Evolutionary conservation across 139 green algal genomes (phyloP).

Genomic region (Cymbomonas tetramitiformis): DNA sequence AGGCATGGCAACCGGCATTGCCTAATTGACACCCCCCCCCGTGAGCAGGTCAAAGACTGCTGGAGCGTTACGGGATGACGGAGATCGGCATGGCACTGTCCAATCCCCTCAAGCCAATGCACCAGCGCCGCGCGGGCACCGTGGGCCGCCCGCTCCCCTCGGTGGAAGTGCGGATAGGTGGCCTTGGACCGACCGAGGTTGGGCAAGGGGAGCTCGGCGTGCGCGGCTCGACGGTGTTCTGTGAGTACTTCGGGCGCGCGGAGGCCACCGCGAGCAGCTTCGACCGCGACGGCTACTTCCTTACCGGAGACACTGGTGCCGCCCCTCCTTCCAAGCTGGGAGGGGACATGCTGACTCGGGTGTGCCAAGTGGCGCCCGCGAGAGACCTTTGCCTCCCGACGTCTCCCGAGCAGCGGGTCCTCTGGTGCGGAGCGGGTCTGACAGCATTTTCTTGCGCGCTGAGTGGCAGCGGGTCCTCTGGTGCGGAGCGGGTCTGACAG

Average conservation of each 20-base stretch:
- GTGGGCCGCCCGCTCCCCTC: conserved; percentile 69
- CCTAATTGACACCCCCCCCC: no score
- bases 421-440: no score
- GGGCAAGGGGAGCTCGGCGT: conserved; percentile 51
- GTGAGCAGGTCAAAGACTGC: conserved; percentile 33
- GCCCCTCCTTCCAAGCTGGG: no score
- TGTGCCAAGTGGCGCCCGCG: no score
- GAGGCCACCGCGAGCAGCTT: conserved; percentile 64
- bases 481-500: no score
- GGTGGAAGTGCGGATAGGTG: conserved; percentile 35
- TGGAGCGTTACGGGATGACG: conserved; percentile 95
- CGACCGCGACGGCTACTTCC: conserved; percentile 69
- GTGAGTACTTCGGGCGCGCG: conserved; percentile 63
- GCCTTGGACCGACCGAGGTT: background rate
- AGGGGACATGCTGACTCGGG: no score
- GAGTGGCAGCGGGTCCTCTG: no score
- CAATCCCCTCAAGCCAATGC: conserved; percentile 44
- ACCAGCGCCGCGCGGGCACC: conserved; percentile 42
- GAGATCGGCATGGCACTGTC: conserved; percentile 90
- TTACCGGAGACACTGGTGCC: conserved; percentile 48
- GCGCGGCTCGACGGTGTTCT: conserved; percentile 53
- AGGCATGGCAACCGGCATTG: no score
- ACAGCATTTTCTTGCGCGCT: no score
- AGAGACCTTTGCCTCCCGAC: no score
- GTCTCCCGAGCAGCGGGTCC: no score